Conservation (phyloP, 331 rosid genomes). For the Saraca asoca region DNA sequence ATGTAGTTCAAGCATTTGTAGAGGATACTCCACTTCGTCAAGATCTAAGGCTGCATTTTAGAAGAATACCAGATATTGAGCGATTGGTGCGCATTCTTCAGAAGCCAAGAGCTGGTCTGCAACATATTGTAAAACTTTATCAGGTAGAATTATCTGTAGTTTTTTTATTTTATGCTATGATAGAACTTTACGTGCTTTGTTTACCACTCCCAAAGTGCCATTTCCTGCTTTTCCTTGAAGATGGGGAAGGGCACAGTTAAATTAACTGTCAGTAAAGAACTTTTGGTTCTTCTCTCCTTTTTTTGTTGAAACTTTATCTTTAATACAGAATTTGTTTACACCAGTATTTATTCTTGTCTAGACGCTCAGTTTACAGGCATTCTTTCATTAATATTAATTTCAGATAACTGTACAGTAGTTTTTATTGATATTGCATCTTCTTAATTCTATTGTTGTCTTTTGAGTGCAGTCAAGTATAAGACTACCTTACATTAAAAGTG, state of each 20-base stretch:
- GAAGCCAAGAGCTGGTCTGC: constrained; percentile 86
- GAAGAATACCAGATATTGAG: constrained; percentile 88
- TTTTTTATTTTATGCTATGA: constrained; percentile 26
- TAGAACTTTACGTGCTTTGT: neutral
- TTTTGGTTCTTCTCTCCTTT: constrained; percentile 3
- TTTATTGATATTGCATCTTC: constrained; percentile 30
- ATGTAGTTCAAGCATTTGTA: constrained; percentile 89
- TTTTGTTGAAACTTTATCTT: constrained; percentile 2
- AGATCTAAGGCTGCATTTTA: constrained; percentile 87
- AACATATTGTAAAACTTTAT: constrained; percentile 89
- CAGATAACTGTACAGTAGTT: constrained; percentile 14
- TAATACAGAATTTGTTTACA: neutral
- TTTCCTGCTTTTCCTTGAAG: constrained; percentile 13
- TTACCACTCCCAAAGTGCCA: constrained; percentile 20
- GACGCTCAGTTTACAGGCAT: constrained; percentile 19
- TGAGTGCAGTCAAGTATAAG: constrained; percentile 83
- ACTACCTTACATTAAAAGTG: constrained; percentile 74
- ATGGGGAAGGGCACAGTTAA: neutral
- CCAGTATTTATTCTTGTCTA: constrained; percentile 2
- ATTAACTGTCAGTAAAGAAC: constrained; percentile 16
- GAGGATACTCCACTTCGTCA: constrained; percentile 83
- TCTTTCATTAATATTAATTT: neutral
- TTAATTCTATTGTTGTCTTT: constrained; percentile 36
- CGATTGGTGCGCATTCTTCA: constrained; percentile 73
- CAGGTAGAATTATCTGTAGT: constrained; percentile 58